These are phyloP conservation scores for Yamadazyma conglobata DNA, from an alignment of 1,139 yeast genomes.

Conservation along the genomic window DNA sequence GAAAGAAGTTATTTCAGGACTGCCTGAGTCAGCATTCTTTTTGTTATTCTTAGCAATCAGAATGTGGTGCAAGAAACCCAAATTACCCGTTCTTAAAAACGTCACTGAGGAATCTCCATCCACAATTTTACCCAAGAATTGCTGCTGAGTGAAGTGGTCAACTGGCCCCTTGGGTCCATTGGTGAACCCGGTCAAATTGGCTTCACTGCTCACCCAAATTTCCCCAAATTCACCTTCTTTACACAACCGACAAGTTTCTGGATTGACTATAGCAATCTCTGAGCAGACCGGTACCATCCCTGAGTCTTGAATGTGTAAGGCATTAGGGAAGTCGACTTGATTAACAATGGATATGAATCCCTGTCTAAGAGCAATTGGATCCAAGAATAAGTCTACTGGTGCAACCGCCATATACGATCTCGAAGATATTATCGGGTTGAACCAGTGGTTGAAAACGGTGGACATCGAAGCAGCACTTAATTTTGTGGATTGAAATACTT, in stretches of 20 bases:
- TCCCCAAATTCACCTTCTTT: slow-evolving; percentile 95
- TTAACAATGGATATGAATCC: slow-evolving; percentile 82
- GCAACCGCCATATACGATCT: slow-evolving; percentile 87
- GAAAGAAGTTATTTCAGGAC: slow-evolving; percentile 37
- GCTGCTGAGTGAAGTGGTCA: slow-evolving; percentile 36
- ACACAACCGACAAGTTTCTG: slow-evolving; percentile 79
- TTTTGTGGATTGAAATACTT: slow-evolving; percentile 61
- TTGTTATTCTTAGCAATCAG: slow-evolving; percentile 37
- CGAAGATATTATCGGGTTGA: slow-evolving; percentile 82
- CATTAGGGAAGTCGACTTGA: slow-evolving; percentile 63
- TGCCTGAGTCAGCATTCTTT: slow-evolving; percentile 19
- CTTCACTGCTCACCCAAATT: slow-evolving; percentile 93
- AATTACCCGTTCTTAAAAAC: slow-evolving; percentile 87
- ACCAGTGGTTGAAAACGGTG: slow-evolving; percentile 71
- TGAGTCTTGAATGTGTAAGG: slow-evolving; percentile 82
- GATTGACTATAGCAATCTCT: slow-evolving; percentile 90
- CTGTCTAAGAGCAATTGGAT: slow-evolving; percentile 83
- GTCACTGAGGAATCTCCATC: slow-evolving; percentile 62
- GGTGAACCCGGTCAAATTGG: slow-evolving; percentile 63
- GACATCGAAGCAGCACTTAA: slow-evolving; percentile 70
- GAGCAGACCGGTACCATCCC: slow-evolving; percentile 97
- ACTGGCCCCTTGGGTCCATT: slow-evolving; percentile 51
- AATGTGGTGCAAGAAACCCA: slow-evolving; percentile 85
- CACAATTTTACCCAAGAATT: slow-evolving; percentile 53
- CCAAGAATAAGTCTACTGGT: slow-evolving; percentile 82